Evolutionary conservation across 164 flowering plant species (phyloP).

Genomic region (Stephania cephalantha): DNA sequence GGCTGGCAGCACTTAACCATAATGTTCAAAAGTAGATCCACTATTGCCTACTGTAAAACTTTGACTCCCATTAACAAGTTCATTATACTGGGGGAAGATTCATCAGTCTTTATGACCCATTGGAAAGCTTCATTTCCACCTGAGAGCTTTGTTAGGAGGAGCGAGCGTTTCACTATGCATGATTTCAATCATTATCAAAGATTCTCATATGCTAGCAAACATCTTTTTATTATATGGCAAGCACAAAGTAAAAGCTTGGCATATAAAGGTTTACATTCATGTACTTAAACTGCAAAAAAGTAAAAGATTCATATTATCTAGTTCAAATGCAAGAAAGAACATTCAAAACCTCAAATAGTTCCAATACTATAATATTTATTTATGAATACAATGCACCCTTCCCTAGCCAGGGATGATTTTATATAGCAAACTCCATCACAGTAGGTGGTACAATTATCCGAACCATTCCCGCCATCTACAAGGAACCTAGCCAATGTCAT

Average conservation of each 20-base stretch:
- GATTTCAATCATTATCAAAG: too few relatives aligned
- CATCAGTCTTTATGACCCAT: conserved; percentile 47
- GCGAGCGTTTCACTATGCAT: conserved; percentile 10
- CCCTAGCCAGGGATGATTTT: neutral
- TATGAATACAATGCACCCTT: neutral
- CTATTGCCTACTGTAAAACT: conserved; percentile 94
- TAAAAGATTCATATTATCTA: too few relatives aligned
- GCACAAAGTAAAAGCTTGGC: too few relatives aligned
- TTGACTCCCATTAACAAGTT: conserved; percentile 98
- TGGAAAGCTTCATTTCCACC: conserved; percentile 32
- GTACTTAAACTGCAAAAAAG: too few relatives aligned
- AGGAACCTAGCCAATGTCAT: too few relatives aligned
- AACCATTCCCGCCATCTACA: too few relatives aligned
- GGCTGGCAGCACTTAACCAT: conserved; percentile 99
- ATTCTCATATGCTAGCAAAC: too few relatives aligned
- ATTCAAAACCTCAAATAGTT: neutral
- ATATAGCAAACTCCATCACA: too few relatives aligned
- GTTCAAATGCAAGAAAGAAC: neutral
- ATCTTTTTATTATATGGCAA: too few relatives aligned
- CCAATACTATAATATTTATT: neutral
- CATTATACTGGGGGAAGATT: conserved; percentile 92
- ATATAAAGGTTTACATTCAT: too few relatives aligned
- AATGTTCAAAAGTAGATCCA: conserved; percentile 90
- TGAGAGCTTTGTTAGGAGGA: conserved; percentile 92
- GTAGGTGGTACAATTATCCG: too few relatives aligned